Evolutionary conservation across 768 basidiomycete genomes (phyloP).

Genomic region (Dacryopinax primogenitus): DNA sequence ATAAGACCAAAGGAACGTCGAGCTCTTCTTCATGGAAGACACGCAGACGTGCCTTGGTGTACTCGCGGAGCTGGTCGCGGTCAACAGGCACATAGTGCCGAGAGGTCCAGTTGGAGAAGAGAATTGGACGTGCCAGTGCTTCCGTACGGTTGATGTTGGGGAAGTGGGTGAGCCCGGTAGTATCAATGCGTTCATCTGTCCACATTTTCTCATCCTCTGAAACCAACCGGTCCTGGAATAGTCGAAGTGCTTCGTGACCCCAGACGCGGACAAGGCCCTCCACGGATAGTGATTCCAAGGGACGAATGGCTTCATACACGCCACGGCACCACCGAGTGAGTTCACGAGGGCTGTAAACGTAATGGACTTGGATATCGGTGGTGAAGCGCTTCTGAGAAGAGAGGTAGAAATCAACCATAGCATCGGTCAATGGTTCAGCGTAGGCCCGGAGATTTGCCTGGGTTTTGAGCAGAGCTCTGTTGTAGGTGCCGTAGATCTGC

Average conservation of each 20-base stretch:
- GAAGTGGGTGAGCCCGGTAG: constrained; percentile 76
- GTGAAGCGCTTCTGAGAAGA: constrained; percentile 91
- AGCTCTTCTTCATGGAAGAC: constrained; percentile 99
- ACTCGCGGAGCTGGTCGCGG: constrained; percentile 82
- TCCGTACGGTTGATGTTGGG: constrained; percentile 81
- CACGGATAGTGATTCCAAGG: constrained; percentile 81
- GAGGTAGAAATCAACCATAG: constrained; percentile 93
- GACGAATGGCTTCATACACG: constrained; percentile 91
- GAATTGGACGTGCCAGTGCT: constrained; percentile 74
- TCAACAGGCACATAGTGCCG: constrained; percentile 94
- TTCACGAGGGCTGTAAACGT: constrained; percentile 97
- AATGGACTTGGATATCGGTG: constrained; percentile 93
- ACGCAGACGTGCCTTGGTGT: constrained; percentile 87
- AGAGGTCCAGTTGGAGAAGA: constrained; percentile 99
- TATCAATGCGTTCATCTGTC: constrained; percentile 89
- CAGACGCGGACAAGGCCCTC: constrained; percentile 94
- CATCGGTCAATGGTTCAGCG: constrained; percentile 86
- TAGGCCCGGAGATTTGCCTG: constrained; percentile 86
- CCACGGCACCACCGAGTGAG: constrained; percentile 95
- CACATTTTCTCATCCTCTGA: constrained; percentile 82
- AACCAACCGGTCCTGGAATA: constrained; percentile 96
- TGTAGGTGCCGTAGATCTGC: constrained; percentile 98
- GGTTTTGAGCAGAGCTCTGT: constrained; percentile 89
- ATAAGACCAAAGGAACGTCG: constrained; percentile 92
- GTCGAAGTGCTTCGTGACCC: constrained; percentile 93